Conservation (phyloP, 345 rosid genomes). For the Durio zibethinus region DNA sequence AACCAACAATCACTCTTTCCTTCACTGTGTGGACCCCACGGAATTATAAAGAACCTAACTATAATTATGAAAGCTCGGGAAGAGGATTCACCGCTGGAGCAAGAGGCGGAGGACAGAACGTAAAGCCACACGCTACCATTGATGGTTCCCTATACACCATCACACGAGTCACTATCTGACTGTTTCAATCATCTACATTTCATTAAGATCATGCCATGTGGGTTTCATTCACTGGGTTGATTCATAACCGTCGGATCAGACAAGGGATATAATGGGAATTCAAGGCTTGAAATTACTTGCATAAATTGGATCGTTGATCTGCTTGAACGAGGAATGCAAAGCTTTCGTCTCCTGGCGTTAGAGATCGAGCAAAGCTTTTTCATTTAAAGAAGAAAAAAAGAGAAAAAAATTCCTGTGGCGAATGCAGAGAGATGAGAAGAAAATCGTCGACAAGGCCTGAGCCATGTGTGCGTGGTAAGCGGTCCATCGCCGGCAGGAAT, state of each 20-base stretch:
- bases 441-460: constrained; percentile 44
- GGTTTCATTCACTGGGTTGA: neutral
- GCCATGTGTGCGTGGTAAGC: constrained; percentile 37
- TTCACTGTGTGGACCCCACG: neutral
- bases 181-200: neutral
- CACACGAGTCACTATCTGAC: neutral
- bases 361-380: neutral
- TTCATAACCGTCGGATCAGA: neutral
- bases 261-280: neutral
- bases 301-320: no score
- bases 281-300: neutral
- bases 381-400: neutral
- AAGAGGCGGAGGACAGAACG: neutral
- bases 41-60: constrained; percentile 8
- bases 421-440: constrained; percentile 77
- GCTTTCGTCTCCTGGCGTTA: neutral
- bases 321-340: no score
- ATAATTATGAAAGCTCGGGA: neutral
- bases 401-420: constrained; percentile 31
- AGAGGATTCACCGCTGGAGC: no score
- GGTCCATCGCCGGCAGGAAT: constrained; percentile 70
- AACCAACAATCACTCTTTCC: neutral
- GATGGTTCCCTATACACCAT: neutral
- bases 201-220: neutral
- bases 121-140: neutral